Conservation (phyloP, 23 red algal species). For the Agarophyton chilense region DNA sequence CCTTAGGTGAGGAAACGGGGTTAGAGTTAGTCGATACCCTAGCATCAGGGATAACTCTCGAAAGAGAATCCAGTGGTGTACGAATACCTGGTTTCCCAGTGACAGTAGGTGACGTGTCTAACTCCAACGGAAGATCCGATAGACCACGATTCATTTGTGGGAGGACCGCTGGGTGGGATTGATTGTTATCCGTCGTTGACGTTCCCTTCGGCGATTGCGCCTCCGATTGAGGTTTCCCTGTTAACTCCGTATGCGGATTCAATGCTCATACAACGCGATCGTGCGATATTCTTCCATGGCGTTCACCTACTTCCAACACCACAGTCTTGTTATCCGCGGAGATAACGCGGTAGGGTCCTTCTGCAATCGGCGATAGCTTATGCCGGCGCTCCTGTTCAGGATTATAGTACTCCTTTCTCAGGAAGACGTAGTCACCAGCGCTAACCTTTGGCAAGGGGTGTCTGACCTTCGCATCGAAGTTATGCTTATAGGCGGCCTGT, state of each 20-base stretch:
- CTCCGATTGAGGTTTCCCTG: too few species aligned
- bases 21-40: too few species aligned
- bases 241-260: too few species aligned
- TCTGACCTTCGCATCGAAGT: background rate
- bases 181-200: background rate
- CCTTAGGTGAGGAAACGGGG: too few species aligned
- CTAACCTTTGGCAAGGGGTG: background rate
- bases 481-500: background rate
- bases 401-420: background rate
- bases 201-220: too few species aligned
- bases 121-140: too few species aligned
- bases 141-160: too few species aligned
- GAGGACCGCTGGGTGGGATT: background rate
- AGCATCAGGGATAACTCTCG: too few species aligned
- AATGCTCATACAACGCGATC: background rate
- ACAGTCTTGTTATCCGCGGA: background rate
- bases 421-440: background rate
- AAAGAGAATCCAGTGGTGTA: too few species aligned
- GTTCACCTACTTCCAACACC: background rate
- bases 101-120: too few species aligned
- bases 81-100: too few species aligned
- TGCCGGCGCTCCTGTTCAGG: background rate
- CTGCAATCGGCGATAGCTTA: slow-evolving; percentile 30
- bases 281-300: background rate
- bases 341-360: slow-evolving; percentile 1